These are phyloP conservation scores for Chaetomium sp. DNA, from an alignment of 2,329 filamentous ascomycete genomes.

Conservation along the genomic window DNA sequence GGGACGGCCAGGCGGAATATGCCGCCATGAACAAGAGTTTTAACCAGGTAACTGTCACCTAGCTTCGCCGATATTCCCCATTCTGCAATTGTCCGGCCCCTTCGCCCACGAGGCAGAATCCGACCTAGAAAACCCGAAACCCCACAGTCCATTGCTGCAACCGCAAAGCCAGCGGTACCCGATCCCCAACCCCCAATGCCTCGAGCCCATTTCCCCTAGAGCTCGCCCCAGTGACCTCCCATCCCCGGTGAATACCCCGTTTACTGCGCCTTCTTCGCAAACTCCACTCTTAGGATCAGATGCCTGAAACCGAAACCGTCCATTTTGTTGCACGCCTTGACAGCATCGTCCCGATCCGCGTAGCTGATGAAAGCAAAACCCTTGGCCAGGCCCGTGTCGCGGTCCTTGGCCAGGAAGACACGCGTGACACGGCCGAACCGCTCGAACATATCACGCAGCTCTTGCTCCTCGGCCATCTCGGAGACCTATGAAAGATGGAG, in stretches of 20 bases:
- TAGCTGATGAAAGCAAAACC: conserved; percentile 99
- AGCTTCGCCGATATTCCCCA: no score
- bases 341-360: conserved; percentile 80
- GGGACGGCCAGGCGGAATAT: no score
- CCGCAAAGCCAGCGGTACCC: conserved; percentile 1
- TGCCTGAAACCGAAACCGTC: conserved; percentile 90
- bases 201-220: neutral
- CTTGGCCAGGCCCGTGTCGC: conserved; percentile 93
- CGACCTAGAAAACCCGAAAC: no score
- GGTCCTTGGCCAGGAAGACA: conserved; percentile 96
- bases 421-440: conserved; percentile 93
- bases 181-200: neutral
- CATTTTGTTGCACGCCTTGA: conserved; percentile 93
- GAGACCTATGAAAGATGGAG: conserved; percentile 58
- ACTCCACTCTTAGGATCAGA: conserved; percentile 79
- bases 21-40: no score
- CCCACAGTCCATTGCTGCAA: neutral
- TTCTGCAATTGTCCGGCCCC: no score
- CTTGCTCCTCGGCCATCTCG: conserved; percentile 93
- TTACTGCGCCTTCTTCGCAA: conserved; percentile 63
- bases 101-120: no score
- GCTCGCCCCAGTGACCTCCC: no score
- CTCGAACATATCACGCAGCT: conserved; percentile 97
- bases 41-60: no score
- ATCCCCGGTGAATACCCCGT: no score